phyloP scores from a whole-genome alignment of 2,329 filamentous ascomycete genomes.

The Ramularia endophylla region DNA sequence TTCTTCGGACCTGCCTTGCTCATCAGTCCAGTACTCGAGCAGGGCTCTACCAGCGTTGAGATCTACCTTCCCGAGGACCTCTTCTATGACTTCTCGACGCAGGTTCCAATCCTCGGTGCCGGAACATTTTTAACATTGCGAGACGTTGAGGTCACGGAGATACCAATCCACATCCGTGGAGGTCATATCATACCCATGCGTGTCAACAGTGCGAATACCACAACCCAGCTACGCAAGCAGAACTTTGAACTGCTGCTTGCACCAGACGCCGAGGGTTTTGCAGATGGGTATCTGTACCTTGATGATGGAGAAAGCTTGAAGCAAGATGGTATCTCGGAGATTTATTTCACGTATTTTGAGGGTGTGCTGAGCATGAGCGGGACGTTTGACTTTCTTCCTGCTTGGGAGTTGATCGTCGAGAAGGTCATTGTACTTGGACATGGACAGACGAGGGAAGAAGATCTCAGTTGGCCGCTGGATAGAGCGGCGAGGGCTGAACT shows the following conservation, averaged over 20 bases:
- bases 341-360: conserved; percentile 51
- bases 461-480: no score
- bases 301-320: conserved; percentile 67
- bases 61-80: conserved; percentile 52
- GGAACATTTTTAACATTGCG: conserved; percentile 37
- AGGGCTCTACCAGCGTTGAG: conserved; percentile 47
- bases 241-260: conserved; percentile 67
- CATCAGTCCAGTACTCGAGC: conserved; percentile 49
- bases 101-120: conserved; percentile 39
- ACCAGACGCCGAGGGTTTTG: conserved; percentile 54
- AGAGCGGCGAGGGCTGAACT: no score
- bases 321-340: conserved; percentile 49
- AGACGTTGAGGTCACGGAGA: conserved; percentile 44
- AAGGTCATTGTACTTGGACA: no score
- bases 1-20: conserved; percentile 53
- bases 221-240: conserved; percentile 54
- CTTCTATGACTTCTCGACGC: conserved; percentile 56
- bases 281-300: conserved; percentile 63
- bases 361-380: conserved; percentile 33
- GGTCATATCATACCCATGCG: conserved; percentile 59
- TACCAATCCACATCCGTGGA: conserved; percentile 61
- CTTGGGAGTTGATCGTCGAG: neutral
- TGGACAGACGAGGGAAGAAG: no score
- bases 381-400: conserved; percentile 43
- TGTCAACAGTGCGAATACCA: conserved; percentile 52